phyloP scores from a whole-genome alignment of 257 asterid species.

The Nicotiana sylvestris region DNA sequence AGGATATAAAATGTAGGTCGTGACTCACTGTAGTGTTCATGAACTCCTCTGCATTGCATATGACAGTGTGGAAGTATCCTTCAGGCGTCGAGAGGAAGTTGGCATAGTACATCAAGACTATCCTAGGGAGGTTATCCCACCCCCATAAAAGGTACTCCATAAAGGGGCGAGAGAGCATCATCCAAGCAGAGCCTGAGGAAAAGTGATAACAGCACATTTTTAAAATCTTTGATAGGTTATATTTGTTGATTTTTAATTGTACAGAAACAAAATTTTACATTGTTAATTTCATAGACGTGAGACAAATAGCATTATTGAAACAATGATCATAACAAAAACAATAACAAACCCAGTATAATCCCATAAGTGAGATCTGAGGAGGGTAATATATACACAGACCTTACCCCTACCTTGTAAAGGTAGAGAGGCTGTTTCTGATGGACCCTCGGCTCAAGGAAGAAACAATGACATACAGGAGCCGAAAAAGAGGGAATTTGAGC shows the following conservation, averaged over 20 bases:
- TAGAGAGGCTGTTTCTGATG: no score
- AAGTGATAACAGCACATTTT: background rate
- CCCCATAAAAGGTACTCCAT: slow-evolving; percentile 70
- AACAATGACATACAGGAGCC: no score
- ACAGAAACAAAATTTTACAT: background rate
- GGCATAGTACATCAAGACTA: slow-evolving; percentile 60
- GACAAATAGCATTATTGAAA: background rate
- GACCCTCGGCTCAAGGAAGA: no score
- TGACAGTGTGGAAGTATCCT: slow-evolving; percentile 74
- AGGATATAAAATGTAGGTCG: slow-evolving; percentile 76
- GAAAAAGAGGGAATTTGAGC: background rate
- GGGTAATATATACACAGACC: no score
- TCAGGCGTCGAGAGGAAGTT: slow-evolving; percentile 80
- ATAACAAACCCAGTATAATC: no score
- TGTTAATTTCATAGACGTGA: background rate
- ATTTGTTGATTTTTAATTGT: background rate
- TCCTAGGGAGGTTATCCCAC: slow-evolving; percentile 73
- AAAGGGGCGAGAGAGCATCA: slow-evolving; percentile 73
- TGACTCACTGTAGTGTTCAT: slow-evolving; percentile 66
- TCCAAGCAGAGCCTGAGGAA: slow-evolving; percentile 77
- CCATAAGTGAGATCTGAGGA: no score
- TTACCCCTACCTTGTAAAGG: no score
- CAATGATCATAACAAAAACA: background rate
- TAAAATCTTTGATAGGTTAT: background rate
- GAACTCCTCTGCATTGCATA: slow-evolving; percentile 66